phyloP scores from a whole-genome alignment of 345 rosid genomes.

The Eucalyptus erythrocorys region DNA sequence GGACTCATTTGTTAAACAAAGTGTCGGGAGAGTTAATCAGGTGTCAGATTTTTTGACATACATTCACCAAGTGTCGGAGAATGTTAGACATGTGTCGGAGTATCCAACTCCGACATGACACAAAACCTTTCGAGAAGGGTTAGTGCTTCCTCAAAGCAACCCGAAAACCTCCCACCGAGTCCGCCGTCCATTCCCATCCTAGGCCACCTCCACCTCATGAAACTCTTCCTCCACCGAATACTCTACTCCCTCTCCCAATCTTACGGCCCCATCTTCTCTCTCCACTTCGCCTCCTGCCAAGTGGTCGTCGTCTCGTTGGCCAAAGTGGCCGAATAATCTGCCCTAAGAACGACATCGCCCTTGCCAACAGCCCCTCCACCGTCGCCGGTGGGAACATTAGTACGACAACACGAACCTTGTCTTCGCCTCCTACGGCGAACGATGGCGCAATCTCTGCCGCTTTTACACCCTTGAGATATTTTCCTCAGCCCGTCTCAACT shows the following conservation, averaged over 20 bases:
- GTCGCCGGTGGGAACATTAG: not conserved
- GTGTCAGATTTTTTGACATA: too few relatives aligned
- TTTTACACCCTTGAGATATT: slow-evolving; percentile 21
- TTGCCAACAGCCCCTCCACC: slow-evolving; percentile 10
- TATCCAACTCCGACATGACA: too few relatives aligned
- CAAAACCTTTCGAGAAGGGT: too few relatives aligned
- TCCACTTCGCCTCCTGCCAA: slow-evolving; percentile 1
- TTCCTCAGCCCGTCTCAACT: slow-evolving; percentile 13
- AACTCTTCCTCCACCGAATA: too few relatives aligned
- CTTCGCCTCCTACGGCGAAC: slow-evolving; percentile 24
- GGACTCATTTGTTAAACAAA: too few relatives aligned
- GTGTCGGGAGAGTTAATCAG: too few relatives aligned
- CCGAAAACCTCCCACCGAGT: too few relatives aligned
- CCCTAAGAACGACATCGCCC: slow-evolving; percentile 9
- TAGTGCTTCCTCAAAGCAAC: too few relatives aligned
- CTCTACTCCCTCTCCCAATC: not conserved
- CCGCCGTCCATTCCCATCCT: too few relatives aligned
- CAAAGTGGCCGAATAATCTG: slow-evolving; percentile 1
- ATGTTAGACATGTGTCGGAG: too few relatives aligned
- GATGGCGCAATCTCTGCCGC: slow-evolving; percentile 37
- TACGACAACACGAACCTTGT: slow-evolving; percentile 20
- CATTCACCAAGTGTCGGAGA: too few relatives aligned
- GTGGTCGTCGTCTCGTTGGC: slow-evolving; percentile 3
- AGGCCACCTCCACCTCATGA: too few relatives aligned
- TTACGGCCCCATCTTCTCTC: not conserved